Percentiles rank a stretch among this genome's conserved stretches.
phyloP scores from a whole-genome alignment of 441 rosid genomes.

The Erodium moschatum region DNA sequence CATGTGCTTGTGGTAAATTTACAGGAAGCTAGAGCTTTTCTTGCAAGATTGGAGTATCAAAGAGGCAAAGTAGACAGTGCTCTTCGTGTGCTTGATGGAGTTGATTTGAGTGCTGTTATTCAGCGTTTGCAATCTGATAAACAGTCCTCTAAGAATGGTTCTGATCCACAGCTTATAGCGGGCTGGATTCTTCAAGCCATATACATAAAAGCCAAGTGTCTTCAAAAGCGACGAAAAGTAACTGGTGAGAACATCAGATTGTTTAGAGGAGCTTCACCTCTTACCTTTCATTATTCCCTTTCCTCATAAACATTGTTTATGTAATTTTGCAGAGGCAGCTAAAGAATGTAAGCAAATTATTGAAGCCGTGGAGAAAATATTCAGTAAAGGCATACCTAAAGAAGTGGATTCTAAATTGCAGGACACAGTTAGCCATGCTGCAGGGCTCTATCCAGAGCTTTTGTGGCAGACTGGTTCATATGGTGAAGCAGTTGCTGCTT shows the following conservation, averaged over 20 bases:
- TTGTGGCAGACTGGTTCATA: slow-evolving; percentile 65
- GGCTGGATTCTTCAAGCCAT: not conserved
- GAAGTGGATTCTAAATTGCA: slow-evolving; percentile 65
- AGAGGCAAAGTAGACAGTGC: not conserved
- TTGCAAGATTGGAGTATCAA: not conserved
- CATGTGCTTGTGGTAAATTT: not conserved
- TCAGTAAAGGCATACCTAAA: slow-evolving; percentile 67
- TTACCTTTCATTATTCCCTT: too few relatives aligned
- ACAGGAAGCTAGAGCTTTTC: not conserved
- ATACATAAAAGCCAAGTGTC: not conserved
- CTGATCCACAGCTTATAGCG: not conserved
- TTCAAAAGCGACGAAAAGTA: not conserved
- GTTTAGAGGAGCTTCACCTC: not conserved
- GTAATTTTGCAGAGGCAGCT: slow-evolving; percentile 63
- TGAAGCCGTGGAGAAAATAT: slow-evolving; percentile 73
- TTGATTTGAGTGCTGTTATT: not conserved
- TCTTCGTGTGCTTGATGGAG: not conserved
- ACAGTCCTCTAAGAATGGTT: not conserved
- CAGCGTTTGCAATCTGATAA: not conserved
- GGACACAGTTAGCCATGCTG: slow-evolving; percentile 73
- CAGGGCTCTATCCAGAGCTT: slow-evolving; percentile 72
- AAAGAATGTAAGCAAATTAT: slow-evolving; percentile 69
- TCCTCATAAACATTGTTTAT: slow-evolving; percentile 13
- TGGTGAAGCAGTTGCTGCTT: slow-evolving; percentile 59
- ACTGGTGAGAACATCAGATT: not conserved